Evolutionary conservation across 139 green algal genomes (phyloP).

Genomic region (Dunaliella primolecta): DNA sequence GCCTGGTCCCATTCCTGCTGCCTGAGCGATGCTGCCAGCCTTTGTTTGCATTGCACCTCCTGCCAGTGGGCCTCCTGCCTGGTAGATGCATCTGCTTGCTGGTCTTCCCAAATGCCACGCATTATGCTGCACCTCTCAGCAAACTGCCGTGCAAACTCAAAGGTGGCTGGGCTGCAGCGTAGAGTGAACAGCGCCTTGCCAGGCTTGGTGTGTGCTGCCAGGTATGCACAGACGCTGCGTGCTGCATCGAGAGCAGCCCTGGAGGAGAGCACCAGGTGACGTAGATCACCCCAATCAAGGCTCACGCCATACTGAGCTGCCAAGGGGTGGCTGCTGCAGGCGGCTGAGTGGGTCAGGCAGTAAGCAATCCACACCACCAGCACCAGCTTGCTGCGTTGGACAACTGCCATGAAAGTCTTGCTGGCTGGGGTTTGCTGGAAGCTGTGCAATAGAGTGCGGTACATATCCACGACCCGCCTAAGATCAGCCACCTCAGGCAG

Average conservation of each 20-base stretch:
- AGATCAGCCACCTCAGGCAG: constrained; percentile 15
- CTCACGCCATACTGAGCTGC: constrained; percentile 21
- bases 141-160: constrained; percentile 30
- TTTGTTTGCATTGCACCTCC: constrained; percentile 34
- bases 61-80: constrained; percentile 32
- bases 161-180: constrained; percentile 13
- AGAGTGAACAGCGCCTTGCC: constrained; percentile 26
- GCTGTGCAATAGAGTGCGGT: constrained; percentile 15
- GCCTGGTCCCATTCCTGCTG: background rate
- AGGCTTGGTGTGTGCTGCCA: constrained; percentile 15
- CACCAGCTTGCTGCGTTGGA: constrained; percentile 43
- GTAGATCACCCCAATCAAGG: constrained; percentile 28
- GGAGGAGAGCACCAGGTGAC: constrained; percentile 48
- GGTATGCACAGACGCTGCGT: constrained; percentile 39
- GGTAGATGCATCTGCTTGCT: constrained; percentile 20
- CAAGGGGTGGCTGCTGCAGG: background rate
- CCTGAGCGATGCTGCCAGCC: background rate
- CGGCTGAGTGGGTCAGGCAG: constrained; percentile 32
- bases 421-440: constrained; percentile 4
- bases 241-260: constrained; percentile 24
- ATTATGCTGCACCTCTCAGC: background rate
- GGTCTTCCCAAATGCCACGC: constrained; percentile 9
- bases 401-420: constrained; percentile 22
- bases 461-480: constrained; percentile 31
- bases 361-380: constrained; percentile 44